Evolutionary conservation across 805 yeast genomes (phyloP).

Genomic region (Suhomyces xylopsoci): DNA sequence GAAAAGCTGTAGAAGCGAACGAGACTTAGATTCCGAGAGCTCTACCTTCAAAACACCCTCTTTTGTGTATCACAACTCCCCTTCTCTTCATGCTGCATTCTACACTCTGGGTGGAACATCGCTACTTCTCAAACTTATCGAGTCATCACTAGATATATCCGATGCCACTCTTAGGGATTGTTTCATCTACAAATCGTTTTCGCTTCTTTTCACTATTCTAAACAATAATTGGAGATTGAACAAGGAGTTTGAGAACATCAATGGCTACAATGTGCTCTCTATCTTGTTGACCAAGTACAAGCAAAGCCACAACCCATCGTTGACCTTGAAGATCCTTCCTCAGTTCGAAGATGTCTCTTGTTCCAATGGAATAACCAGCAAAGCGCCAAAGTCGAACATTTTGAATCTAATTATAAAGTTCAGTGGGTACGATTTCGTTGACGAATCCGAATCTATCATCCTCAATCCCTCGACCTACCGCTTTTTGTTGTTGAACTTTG

Average conservation of each 20-base stretch:
- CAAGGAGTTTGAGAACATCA: slow-evolving; percentile 56
- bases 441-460: slow-evolving; percentile 56
- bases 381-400: slow-evolving; percentile 24
- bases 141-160: slow-evolving; percentile 33
- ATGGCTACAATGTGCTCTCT: slow-evolving; percentile 59
- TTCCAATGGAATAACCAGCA: neutral
- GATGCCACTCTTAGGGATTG: slow-evolving; percentile 12
- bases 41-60: slow-evolving; percentile 1
- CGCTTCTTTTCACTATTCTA: slow-evolving; percentile 42
- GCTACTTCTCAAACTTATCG: slow-evolving; percentile 44
- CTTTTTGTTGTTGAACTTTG: slow-evolving; percentile 49
- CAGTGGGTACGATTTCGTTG: slow-evolving; percentile 53
- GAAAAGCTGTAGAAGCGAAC: neutral
- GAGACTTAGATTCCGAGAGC: neutral
- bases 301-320: slow-evolving; percentile 15
- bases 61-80: slow-evolving; percentile 21
- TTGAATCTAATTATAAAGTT: slow-evolving; percentile 48
- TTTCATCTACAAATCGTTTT: slow-evolving; percentile 32
- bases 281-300: slow-evolving; percentile 51
- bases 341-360: neutral
- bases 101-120: slow-evolving; percentile 53
- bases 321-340: slow-evolving; percentile 3
- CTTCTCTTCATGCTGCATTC: slow-evolving; percentile 29
- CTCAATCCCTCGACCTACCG: slow-evolving; percentile 56
- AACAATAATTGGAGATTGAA: slow-evolving; percentile 48